Evolutionary conservation across 495 filamentous ascomycete species (phyloP), one percentile per base, ranked within the genome.

Genomic region (Cercophora sp.): DNA sequence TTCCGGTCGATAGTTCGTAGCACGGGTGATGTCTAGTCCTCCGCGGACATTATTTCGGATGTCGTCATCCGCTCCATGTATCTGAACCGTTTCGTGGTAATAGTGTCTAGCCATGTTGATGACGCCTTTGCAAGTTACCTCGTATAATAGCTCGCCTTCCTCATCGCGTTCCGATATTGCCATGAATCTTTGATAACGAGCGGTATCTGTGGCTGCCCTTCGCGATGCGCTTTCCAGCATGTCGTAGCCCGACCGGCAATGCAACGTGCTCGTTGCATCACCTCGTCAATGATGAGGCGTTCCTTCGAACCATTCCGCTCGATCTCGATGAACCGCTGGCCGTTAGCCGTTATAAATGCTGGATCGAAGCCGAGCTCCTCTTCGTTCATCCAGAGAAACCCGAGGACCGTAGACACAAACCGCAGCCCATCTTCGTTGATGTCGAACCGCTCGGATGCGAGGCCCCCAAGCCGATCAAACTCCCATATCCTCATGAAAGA

Each of bases 101-200:
- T 77, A 74, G 54, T 77, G 65, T 56, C 70, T 48, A 20, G 68
- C 67, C 24, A 77, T 56, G 37, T 74, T 70, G 9, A 64, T 53
- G 5, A 75, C 71, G 11, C 55, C 62, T 59, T 65, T 59, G 19
- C 58, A 46, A 10, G 70, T 72, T 29, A 64, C 71, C 41, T 74
- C 61, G 18, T 49, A 35, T 11, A 78, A 46, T 48, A 76, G 48
- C 25, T 62, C 47, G 53, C 72, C 70, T 56, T 79, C 74, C 46
- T 79, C 73, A 26, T 66, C 64, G 9, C 71, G 69, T 55, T 77
- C 67, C 48, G 53, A 45, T 72, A 73, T 50, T 78, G 73, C 74
- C 66, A 79, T 8, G 68, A 77, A 55, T 79, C 75, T 61, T 78
- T 79, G 41, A 78, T 65, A 5, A 77, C 64, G 48, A 80, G 61